Conservation (phyloP, 2,329 filamentous ascomycete genomes). For the Balansia obtecta region DNA sequence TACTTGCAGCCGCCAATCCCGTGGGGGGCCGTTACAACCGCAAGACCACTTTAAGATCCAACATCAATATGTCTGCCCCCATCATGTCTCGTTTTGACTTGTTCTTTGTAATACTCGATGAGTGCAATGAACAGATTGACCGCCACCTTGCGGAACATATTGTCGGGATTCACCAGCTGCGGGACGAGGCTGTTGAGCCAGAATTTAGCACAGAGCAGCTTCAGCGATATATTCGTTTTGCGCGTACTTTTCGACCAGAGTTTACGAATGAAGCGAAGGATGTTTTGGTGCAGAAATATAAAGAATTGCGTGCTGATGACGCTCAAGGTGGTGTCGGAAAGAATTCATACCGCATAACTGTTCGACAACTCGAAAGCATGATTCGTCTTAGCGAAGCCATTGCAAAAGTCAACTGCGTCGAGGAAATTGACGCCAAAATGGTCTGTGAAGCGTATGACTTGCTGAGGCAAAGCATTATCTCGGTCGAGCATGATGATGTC, state of each 20-base stretch:
- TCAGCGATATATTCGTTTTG: constrained; percentile 94
- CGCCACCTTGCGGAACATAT: constrained; percentile 90
- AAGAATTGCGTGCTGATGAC: constrained; percentile 86
- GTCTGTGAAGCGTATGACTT: constrained; percentile 88
- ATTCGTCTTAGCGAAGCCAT: constrained; percentile 96
- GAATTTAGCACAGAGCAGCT: constrained; percentile 95
- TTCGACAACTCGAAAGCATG: constrained; percentile 88
- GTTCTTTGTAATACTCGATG: constrained; percentile 95
- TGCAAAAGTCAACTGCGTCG: constrained; percentile 91
- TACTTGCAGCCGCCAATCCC: constrained; percentile 91
- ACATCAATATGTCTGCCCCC: constrained; percentile 97
- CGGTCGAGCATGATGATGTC: constrained; percentile 93
- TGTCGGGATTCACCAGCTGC: constrained; percentile 81
- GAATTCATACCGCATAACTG: constrained; percentile 95
- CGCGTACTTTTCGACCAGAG: constrained; percentile 83
- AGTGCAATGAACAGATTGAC: constrained; percentile 87
- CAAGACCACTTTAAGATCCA: constrained; percentile 82
- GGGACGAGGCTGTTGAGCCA: constrained; percentile 81
- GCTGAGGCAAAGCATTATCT: constrained; percentile 88
- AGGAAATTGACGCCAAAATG: constrained; percentile 73
- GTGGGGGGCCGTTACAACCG: constrained; percentile 95
- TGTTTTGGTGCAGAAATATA: constrained; percentile 83
- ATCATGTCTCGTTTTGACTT: constrained; percentile 99
- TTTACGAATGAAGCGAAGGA: constrained; percentile 82
- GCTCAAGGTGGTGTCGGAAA: constrained; percentile 86